Conservation (phyloP, 2,329 filamentous ascomycete species). For the Hymenoscyphus albidus region DNA sequence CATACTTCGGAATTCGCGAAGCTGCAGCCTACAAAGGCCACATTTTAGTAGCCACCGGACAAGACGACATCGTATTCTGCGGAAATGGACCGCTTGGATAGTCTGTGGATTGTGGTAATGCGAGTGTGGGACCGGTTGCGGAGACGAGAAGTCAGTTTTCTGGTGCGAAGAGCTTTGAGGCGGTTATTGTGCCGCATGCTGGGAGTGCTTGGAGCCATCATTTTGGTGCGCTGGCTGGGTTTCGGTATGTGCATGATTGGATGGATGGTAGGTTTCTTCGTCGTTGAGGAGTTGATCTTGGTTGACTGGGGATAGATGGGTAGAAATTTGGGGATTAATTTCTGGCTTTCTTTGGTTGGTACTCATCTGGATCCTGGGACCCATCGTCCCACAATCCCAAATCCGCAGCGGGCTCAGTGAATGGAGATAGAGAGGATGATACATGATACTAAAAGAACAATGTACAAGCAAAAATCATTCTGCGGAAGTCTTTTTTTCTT, state of each 20-base stretch:
- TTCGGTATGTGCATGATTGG: slow-evolving; percentile 10
- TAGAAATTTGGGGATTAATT: no score
- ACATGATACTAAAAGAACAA: no score
- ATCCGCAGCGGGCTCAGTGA: no score
- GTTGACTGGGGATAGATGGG: no score
- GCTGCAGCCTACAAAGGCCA: slow-evolving; percentile 12
- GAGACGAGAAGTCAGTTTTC: neutral
- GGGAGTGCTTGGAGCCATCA: slow-evolving; percentile 8
- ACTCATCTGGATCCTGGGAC: no score
- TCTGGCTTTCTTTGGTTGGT: no score
- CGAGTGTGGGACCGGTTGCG: slow-evolving; percentile 1
- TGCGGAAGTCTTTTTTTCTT: no score
- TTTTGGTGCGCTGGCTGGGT: slow-evolving; percentile 2
- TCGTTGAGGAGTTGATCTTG: neutral
- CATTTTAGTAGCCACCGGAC: slow-evolving; percentile 17
- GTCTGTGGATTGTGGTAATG: neutral
- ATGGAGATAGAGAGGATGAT: no score
- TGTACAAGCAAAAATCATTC: no score
- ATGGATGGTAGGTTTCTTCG: neutral
- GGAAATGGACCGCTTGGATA: neutral
- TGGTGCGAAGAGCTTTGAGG: neutral
- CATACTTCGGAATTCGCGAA: neutral
- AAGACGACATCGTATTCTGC: slow-evolving; percentile 17
- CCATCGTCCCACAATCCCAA: no score
- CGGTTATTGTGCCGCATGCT: neutral